Conservation (phyloP, 2,329 filamentous ascomycete species). For the Diaporthe citrichinensis region DNA sequence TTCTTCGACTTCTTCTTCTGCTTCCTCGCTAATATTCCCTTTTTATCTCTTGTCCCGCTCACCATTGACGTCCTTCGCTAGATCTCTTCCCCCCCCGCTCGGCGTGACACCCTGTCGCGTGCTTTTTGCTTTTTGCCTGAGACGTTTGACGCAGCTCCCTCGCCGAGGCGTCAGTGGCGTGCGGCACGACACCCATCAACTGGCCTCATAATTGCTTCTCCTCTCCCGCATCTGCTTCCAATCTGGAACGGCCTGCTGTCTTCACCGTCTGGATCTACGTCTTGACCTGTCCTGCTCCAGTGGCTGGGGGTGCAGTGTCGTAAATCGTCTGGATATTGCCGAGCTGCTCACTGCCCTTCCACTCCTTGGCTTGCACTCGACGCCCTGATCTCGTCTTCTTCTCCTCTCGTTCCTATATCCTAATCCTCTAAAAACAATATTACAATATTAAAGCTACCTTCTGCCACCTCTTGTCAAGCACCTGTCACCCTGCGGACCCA, state of each 20-base stretch:
- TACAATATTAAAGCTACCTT: neutral
- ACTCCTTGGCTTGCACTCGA: conserved; percentile 5
- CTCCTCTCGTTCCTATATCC: neutral
- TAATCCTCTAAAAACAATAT: neutral
- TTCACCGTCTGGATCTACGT: conserved; percentile 10
- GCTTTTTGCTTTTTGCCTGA: conserved; percentile 21
- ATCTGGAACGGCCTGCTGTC: conserved; percentile 4
- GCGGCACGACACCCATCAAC: conserved; percentile 29
- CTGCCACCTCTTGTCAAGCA: neutral
- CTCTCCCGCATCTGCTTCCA: conserved; percentile 16
- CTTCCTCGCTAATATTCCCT: neutral
- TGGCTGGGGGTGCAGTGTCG: conserved; percentile 10
- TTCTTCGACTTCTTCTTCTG: neutral
- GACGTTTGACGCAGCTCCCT: conserved; percentile 29
- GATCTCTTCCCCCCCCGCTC: neutral
- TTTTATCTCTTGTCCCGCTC: neutral
- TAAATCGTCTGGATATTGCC: conserved; percentile 11
- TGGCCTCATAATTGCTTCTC: conserved; percentile 32
- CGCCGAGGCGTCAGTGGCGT: conserved; percentile 21
- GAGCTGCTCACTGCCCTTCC: conserved; percentile 5
- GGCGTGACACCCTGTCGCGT: conserved; percentile 28
- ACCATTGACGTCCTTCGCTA: neutral
- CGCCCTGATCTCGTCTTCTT: neutral
- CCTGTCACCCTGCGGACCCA: neutral
- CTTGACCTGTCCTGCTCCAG: conserved; percentile 10